Evolutionary conservation across 2,329 filamentous ascomycete genomes (phyloP), one percentile per base, ranked within the genome.

Genomic region (Tolypocladium ophioglossoides): DNA sequence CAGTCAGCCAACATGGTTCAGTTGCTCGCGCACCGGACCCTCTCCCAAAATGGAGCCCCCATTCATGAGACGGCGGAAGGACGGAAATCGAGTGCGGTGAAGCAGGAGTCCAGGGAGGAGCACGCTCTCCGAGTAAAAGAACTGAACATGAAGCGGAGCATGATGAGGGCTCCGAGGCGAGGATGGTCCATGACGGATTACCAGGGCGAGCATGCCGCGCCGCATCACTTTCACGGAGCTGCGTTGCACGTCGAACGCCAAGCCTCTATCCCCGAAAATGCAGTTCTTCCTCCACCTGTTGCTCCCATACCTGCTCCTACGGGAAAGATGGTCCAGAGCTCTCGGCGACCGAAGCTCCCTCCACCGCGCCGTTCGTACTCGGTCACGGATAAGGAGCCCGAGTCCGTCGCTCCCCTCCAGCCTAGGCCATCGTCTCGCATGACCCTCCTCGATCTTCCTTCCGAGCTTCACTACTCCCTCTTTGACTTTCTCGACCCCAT

Each of bases 401-500:
- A 82, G 63, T 78, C 78, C 1, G 48, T 62, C 18, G 64, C 67
- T 10, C 62, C 75, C 10, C 72, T 74, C 54, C 76, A 73, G 51
- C 77, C 79, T 51, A 70, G 67, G 51, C 76, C 76, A 1, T 74
- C 77, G 7, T 62, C 69, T 50, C 68, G 68, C 53, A 68, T 79
- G 50, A 72, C 72, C 18, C 68, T 85, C 9, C 62, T 73, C 39
- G 75, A 80, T 52, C 72, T 85, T 2, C 82, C 82, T 16, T 66
- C 75, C 0, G 82, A 85, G 66, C 70, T 85, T 12, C 81, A 84
- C 66, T 82, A 78, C 58, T 70, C 74, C 57, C 74, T 85, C 58
- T 82, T 84, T 61, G 80, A 83, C 65, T 78, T 79, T 58, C 76
- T 85, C 55, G 82, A 85, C 67, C 79, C 79, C 50, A 83, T 85